phyloP scores from a whole-genome alignment of 2,329 filamentous ascomycete species.

The Aspergillus texensis region DNA sequence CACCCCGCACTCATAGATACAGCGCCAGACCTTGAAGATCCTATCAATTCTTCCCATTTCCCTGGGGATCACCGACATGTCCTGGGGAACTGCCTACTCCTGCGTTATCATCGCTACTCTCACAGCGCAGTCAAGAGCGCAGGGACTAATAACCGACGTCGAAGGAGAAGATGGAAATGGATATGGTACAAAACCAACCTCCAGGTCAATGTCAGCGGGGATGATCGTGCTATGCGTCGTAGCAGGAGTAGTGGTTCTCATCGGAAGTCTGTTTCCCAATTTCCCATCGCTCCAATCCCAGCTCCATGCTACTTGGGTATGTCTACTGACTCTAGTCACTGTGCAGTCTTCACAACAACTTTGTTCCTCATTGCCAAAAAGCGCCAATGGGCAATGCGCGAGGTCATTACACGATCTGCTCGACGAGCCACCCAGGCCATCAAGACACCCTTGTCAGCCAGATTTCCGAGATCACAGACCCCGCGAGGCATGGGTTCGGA shows the following conservation, averaged over 20 bases:
- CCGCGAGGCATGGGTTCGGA: background rate
- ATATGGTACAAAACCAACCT: conserved; percentile 11
- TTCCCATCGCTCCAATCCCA: background rate
- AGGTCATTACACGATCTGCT: conserved; percentile 19
- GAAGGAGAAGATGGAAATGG: conserved; percentile 17
- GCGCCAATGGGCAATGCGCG: conserved; percentile 24
- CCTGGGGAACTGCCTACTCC: conserved; percentile 1
- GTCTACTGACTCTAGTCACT: conserved; percentile 1
- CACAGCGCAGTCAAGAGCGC: conserved; percentile 12
- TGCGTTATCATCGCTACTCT: conserved; percentile 10
- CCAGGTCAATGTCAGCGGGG: conserved; percentile 14
- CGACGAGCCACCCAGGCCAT: conserved; percentile 19
- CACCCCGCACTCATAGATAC: background rate
- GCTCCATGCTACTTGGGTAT: too few species aligned
- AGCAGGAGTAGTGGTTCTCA: conserved; percentile 22
- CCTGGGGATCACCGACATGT: conserved; percentile 1
- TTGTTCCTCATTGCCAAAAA: conserved; percentile 24
- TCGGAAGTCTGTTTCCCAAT: conserved; percentile 20
- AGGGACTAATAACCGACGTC: conserved; percentile 17
- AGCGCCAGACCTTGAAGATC: background rate
- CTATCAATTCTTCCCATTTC: background rate
- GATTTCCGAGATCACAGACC: conserved; percentile 15
- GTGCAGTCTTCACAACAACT: conserved; percentile 20
- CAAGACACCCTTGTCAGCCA: conserved; percentile 20
- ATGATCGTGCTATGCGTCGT: conserved; percentile 25